A percentile compares a stretch with the other conserved stretches of the same genome.
These are phyloP conservation scores for Pichia sp. DNA, from an alignment of 1,139 yeast species.

Conservation along the genomic window DNA sequence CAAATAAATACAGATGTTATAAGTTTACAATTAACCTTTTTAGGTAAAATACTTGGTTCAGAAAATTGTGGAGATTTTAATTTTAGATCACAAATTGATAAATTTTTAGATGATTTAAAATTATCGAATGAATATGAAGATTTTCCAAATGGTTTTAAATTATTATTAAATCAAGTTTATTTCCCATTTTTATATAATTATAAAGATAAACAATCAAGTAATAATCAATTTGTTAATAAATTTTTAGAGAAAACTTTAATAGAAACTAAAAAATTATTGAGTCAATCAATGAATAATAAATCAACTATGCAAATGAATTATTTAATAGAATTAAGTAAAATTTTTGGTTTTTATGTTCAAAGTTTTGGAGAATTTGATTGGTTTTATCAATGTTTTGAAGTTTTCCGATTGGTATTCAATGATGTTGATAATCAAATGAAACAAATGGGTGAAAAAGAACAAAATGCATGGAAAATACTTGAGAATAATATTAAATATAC, in stretches of 20 bases:
- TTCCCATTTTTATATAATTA: constrained; percentile 4
- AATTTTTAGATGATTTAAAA: constrained; percentile 2
- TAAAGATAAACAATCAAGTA: neutral
- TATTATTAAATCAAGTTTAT: constrained; percentile 3
- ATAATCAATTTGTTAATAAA: neutral
- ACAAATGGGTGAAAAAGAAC: neutral
- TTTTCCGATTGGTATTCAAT: constrained; percentile 1
- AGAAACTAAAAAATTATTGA: constrained; percentile 2
- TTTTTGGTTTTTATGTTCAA: constrained; percentile 12
- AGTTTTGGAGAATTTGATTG: constrained; percentile 3
- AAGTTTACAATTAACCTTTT: constrained; percentile 9
- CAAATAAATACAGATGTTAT: constrained; percentile 13
- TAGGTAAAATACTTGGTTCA: constrained; percentile 6
- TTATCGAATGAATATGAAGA: constrained; percentile 1
- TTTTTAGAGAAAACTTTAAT: neutral
- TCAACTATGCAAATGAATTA: constrained; percentile 8
- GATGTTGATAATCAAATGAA: neutral
- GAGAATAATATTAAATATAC: constrained; percentile 13
- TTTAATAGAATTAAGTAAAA: constrained; percentile 12
- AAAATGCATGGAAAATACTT: constrained; percentile 7
- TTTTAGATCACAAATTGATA: neutral
- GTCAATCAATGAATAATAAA: neutral
- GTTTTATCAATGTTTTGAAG: constrained; percentile 8
- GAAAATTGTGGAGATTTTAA: neutral
- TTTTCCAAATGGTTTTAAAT: constrained; percentile 8